Evolutionary conservation across 495 filamentous ascomycete genomes (phyloP).

Genomic region (Daldinia bambusicola): DNA sequence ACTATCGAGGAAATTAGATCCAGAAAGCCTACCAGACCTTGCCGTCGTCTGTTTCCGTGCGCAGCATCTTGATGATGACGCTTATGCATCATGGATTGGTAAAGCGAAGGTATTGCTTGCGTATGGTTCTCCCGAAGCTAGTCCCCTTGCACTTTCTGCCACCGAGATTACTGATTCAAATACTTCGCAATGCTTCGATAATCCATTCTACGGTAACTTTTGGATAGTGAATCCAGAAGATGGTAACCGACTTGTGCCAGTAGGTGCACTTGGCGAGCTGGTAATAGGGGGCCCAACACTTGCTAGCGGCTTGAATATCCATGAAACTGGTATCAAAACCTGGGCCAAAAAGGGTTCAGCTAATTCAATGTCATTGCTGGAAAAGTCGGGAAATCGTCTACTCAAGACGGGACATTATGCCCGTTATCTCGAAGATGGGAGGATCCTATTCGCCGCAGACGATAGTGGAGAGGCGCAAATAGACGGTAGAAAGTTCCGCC

Average conservation of each 20-base stretch:
- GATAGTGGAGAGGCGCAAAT: slow-evolving; percentile 46
- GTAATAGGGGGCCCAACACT: slow-evolving; percentile 60
- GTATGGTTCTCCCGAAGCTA: slow-evolving; percentile 58
- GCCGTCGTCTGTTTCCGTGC: slow-evolving; percentile 59
- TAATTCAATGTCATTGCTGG: slow-evolving; percentile 36
- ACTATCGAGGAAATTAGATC: slow-evolving; percentile 57
- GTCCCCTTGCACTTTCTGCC: slow-evolving; percentile 58
- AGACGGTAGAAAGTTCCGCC: slow-evolving; percentile 49
- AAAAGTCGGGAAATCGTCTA: slow-evolving; percentile 43
- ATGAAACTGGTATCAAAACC: slow-evolving; percentile 35
- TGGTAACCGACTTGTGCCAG: slow-evolving; percentile 56
- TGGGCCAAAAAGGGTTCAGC: slow-evolving; percentile 30
- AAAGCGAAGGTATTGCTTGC: slow-evolving; percentile 58
- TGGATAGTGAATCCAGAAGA: slow-evolving; percentile 62
- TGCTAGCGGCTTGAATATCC: slow-evolving; percentile 44
- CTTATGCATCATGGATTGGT: slow-evolving; percentile 54
- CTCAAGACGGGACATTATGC: slow-evolving; percentile 58
- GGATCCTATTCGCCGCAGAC: slow-evolving; percentile 57
- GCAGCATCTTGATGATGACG: slow-evolving; percentile 55
- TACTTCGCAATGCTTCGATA: slow-evolving; percentile 53
- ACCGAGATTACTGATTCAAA: slow-evolving; percentile 52
- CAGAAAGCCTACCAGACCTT: slow-evolving; percentile 50
- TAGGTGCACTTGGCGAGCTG: slow-evolving; percentile 60
- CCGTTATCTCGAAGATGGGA: slow-evolving; percentile 55
- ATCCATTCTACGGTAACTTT: slow-evolving; percentile 56